Evolutionary conservation across 345 rosid species (phyloP).

Genomic region (Durio zibethinus): DNA sequence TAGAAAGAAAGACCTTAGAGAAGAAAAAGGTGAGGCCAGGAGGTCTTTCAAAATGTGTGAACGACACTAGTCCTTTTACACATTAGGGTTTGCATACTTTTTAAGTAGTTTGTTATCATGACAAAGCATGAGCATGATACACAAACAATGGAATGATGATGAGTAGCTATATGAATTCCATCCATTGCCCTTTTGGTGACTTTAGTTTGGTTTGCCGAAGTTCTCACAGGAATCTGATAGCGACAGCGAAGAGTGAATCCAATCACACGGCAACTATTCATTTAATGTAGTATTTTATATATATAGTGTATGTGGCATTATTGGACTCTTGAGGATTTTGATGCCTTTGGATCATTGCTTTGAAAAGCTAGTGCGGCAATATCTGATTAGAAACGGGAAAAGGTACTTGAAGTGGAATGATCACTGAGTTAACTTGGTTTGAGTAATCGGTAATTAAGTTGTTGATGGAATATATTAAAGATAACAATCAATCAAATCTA

Average conservation of each 20-base stretch:
- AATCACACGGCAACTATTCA: not conserved
- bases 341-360: not conserved
- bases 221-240: slow-evolving; percentile 10
- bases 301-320: not conserved
- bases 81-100: not conserved
- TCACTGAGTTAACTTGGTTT: not conserved
- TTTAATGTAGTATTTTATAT: not conserved
- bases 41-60: not conserved
- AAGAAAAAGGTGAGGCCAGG: not conserved
- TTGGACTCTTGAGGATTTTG: not conserved
- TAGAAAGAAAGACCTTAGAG: not conserved
- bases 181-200: not conserved
- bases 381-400: not conserved
- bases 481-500: too few species aligned
- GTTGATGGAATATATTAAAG: too few species aligned
- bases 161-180: not conserved
- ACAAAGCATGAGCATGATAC: not conserved
- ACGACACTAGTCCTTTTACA: not conserved
- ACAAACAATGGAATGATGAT: not conserved
- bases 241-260: not conserved
- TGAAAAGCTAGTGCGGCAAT: not conserved
- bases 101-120: not conserved
- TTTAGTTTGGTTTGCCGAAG: slow-evolving; percentile 7
- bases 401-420: not conserved
- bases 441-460: too few species aligned